Evolutionary conservation across 2,329 filamentous ascomycete genomes (phyloP).

Genomic region (Colletotrichum sp.): DNA sequence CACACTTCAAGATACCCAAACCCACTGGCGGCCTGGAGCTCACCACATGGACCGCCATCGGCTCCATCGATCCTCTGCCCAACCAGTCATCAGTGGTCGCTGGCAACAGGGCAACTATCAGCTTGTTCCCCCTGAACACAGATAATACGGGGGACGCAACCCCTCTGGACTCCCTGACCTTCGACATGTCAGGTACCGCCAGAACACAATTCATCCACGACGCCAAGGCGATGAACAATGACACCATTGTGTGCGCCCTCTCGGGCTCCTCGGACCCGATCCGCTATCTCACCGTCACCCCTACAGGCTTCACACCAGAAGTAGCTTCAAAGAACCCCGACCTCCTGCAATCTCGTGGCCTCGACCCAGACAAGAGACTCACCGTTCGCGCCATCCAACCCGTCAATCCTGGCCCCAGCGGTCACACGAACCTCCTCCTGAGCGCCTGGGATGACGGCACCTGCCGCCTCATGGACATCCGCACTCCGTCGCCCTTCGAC

Average conservation of each 20-base stretch:
- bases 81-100: conserved; percentile 14
- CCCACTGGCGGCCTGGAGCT: conserved; percentile 32
- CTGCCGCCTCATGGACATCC: conserved; percentile 45
- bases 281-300: conserved; percentile 50
- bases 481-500: conserved; percentile 52
- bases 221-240: conserved; percentile 51
- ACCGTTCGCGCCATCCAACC: conserved; percentile 54
- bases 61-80: conserved; percentile 16
- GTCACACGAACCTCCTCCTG: conserved; percentile 47
- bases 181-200: conserved; percentile 20
- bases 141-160: not conserved
- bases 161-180: conserved; percentile 10
- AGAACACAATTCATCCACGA: conserved; percentile 29
- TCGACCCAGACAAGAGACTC: conserved; percentile 34
- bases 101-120: conserved; percentile 18
- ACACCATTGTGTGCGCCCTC: conserved; percentile 50
- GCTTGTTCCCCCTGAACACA: conserved; percentile 19
- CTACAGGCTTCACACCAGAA: conserved; percentile 46
- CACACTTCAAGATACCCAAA: conserved; percentile 25
- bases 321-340: conserved; percentile 36
- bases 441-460: conserved; percentile 61
- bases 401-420: conserved; percentile 32
- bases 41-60: conserved; percentile 29
- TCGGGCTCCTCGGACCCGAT: conserved; percentile 46
- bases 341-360: conserved; percentile 29